phyloP scores from a whole-genome alignment of 2,329 filamentous ascomycete genomes.

The Cladosporium phlei region DNA sequence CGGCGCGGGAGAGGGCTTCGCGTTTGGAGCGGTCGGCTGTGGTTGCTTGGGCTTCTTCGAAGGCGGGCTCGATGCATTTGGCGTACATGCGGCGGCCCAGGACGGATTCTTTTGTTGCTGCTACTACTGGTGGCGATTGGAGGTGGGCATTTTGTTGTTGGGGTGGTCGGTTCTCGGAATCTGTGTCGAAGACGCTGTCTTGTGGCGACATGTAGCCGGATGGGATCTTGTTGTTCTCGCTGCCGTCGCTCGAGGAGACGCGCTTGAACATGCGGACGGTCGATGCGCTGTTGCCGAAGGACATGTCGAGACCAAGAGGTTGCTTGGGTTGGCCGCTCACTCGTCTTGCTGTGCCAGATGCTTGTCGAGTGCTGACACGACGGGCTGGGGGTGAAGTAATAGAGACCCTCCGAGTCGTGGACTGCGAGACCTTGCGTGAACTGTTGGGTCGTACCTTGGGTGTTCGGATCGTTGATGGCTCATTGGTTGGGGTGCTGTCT shows the following conservation, averaged over 20 bases:
- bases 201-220: constrained; percentile 16
- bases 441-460: constrained; percentile 28
- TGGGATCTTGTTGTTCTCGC: constrained; percentile 10
- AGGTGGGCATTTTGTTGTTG: constrained; percentile 27
- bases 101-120: constrained; percentile 67
- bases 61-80: constrained; percentile 74
- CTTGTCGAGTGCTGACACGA: constrained; percentile 28
- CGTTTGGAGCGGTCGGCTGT: constrained; percentile 62
- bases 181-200: constrained; percentile 35
- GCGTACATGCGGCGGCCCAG: constrained; percentile 77
- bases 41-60: constrained; percentile 82
- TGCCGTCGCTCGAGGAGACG: constrained; percentile 53
- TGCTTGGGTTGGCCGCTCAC: constrained; percentile 54
- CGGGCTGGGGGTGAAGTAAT: constrained; percentile 31
- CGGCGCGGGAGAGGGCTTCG: constrained; percentile 75
- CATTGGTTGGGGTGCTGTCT: constrained; percentile 24
- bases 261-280: constrained; percentile 88
- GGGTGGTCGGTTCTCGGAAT: constrained; percentile 63
- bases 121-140: constrained; percentile 19
- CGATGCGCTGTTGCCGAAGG: constrained; percentile 87
- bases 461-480: constrained; percentile 35
- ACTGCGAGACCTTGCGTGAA: constrained; percentile 35
- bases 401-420: constrained; percentile 35
- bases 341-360: constrained; percentile 39
- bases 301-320: constrained; percentile 82